Conservation (phyloP, 2,329 filamentous ascomycete genomes). For the Coniochaeta pulveracea region DNA sequence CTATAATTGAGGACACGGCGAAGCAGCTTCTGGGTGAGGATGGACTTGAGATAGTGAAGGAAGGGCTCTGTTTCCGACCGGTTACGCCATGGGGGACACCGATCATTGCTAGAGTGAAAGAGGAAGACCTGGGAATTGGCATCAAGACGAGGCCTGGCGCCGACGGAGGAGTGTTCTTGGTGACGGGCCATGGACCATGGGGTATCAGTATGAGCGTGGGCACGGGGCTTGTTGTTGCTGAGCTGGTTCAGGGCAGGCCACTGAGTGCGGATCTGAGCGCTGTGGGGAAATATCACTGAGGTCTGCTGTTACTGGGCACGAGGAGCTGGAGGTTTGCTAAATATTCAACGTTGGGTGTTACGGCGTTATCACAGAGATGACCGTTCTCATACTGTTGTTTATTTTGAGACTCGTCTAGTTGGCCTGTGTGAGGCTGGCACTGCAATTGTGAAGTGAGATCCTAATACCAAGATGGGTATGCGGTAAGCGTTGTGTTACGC, state of each 20-base stretch:
- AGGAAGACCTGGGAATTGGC: conserved; percentile 39
- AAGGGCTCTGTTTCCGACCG: conserved; percentile 63
- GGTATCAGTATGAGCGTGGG: conserved; percentile 55
- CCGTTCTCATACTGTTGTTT: too few species aligned
- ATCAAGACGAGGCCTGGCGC: conserved; percentile 26
- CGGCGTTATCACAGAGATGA: too few species aligned
- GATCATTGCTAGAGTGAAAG: conserved; percentile 46
- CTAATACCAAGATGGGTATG: too few species aligned
- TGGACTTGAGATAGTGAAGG: conserved; percentile 50
- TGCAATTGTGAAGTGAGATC: too few species aligned
- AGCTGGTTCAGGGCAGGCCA: conserved; percentile 51
- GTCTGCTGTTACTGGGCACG: too few species aligned
- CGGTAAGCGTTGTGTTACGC: too few species aligned
- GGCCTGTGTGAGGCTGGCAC: too few species aligned
- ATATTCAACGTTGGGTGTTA: too few species aligned
- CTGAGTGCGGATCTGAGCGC: conserved; percentile 49
- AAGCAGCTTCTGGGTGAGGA: conserved; percentile 34
- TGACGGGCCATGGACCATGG: conserved; percentile 68
- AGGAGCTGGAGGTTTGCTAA: too few species aligned
- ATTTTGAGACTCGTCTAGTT: too few species aligned
- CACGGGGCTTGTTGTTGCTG: conserved; percentile 59
- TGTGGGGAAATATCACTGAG: too few species aligned
- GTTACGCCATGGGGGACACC: conserved; percentile 53
- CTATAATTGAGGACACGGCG: conserved; percentile 35
- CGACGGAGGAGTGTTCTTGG: conserved; percentile 57